phyloP scores from a whole-genome alignment of 352 stramenopile genomes.

The Phytophthora hibernalis region DNA sequence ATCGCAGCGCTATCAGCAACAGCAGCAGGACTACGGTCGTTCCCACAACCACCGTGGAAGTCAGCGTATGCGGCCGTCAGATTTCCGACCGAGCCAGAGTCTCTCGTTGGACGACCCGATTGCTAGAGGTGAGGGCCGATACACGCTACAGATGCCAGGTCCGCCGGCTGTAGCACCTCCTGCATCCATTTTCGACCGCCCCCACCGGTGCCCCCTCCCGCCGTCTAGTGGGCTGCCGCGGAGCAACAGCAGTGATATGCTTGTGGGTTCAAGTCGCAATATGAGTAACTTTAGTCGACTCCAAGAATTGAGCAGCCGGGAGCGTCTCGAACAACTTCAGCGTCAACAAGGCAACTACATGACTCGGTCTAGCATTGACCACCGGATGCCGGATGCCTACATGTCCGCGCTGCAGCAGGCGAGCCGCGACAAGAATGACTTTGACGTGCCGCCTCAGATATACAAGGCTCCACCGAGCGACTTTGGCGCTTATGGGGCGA shows the following conservation, averaged over 20 bases:
- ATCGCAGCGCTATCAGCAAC: slow-evolving; percentile 33
- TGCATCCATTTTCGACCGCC: slow-evolving; percentile 74
- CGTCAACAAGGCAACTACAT: slow-evolving; percentile 36
- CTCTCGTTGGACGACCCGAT: slow-evolving; percentile 48
- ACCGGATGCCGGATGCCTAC: slow-evolving; percentile 42
- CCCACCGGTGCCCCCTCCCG: slow-evolving; percentile 23
- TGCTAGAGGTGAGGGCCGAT: slow-evolving; percentile 39
- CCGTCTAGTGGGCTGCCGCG: slow-evolving; percentile 23
- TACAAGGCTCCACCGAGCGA: slow-evolving; percentile 36
- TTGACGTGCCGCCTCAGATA: slow-evolving; percentile 33
- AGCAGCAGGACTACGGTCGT: slow-evolving; percentile 31
- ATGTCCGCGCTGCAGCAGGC: slow-evolving; percentile 44
- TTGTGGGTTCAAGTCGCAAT: slow-evolving; percentile 20
- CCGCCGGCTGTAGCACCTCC: slow-evolving; percentile 28
- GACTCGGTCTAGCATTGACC: slow-evolving; percentile 30
- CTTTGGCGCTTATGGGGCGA: slow-evolving; percentile 31
- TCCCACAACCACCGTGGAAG: slow-evolving; percentile 33
- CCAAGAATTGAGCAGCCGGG: slow-evolving; percentile 42
- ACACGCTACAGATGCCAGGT: slow-evolving; percentile 42
- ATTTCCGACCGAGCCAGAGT: slow-evolving; percentile 46
- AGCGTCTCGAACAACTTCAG: slow-evolving; percentile 38
- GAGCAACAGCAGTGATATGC: slow-evolving; percentile 39
- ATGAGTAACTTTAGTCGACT: slow-evolving; percentile 45
- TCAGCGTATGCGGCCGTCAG: slow-evolving; percentile 45
- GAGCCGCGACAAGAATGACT: slow-evolving; percentile 40